Evolutionary conservation across 495 filamentous ascomycete species (phyloP), one percentile per base, ranked within the genome.

Genomic region (Pyrenopolyporus hunteri): DNA sequence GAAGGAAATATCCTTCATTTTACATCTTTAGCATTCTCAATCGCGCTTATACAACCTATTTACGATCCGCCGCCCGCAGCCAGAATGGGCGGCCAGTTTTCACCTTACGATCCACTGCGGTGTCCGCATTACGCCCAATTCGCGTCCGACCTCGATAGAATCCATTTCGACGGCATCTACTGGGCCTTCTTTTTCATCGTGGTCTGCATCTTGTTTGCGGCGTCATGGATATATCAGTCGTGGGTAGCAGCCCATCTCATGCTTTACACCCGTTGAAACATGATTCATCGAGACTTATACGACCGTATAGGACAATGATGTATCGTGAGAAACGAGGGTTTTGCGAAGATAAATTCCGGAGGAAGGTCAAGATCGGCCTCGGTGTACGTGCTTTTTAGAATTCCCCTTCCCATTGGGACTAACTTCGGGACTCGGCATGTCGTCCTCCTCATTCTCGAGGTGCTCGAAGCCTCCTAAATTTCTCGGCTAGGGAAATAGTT

Each of bases 61-160:
- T n/a, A n/a, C n/a, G n/a, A n/a, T n/a, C n/a, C n/a, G n/a, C n/a
- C n/a, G n/a, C 19, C 11, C 26, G 11, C 19, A 23, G 5, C 2
- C 16, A 64, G 14, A 25, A 78, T 76, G 76, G 69, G 74, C 40
- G 74, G 74, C n/a, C 67, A 70, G 14, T 74, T 70, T 28, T 44
- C 53, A 17, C 32, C 60, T 2, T 47, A 65, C 59, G 73, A 76
- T 29, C 69, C 67, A 4, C 54, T 33, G 29, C 64, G 65, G 43
- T 82, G 80, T 52, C 36, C 47, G 13, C 70, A 79, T 60, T 81
- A 82, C 50, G 79, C 80, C 8, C 66, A 67, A 39, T 80, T 81
- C 57, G 73, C 77, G 10, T 51, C 73, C 2, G 57, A 72, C 40
- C 67, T 82, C 8, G 63, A 64, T 31, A 68, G 78, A 43, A 14